Percentiles rank a stretch among this genome's conserved stretches.
These are phyloP conservation scores for Dissophora globulifera DNA, from an alignment of 192 early-diverging fungal species.

Conservation along the genomic window DNA sequence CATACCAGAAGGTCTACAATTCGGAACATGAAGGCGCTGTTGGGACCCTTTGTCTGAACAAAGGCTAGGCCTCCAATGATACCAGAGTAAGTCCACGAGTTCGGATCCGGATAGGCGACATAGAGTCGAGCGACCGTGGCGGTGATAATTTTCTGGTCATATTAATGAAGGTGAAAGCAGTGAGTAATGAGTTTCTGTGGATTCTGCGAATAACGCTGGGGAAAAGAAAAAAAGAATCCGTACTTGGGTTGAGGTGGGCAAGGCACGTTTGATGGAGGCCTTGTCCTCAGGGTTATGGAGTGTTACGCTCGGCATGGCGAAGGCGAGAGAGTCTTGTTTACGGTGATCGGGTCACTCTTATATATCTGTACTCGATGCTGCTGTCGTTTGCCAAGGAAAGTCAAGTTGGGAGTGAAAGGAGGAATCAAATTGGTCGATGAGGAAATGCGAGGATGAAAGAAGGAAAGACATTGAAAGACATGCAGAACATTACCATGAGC, in stretches of 20 bases:
- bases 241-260: slow-evolving; percentile 69
- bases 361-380: too few relatives aligned
- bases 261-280: slow-evolving; percentile 68
- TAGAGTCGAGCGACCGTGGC: slow-evolving; percentile 82
- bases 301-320: slow-evolving; percentile 68
- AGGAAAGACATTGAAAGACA: background rate
- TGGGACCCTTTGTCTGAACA: slow-evolving; percentile 60
- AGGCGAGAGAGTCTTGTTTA: background rate
- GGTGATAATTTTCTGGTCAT: slow-evolving; percentile 76
- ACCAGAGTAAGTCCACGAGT: slow-evolving; percentile 75
- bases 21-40: slow-evolving; percentile 72
- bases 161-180: background rate
- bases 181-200: background rate
- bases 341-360: too few relatives aligned
- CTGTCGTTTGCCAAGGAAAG: too few relatives aligned
- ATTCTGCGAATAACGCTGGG: too few relatives aligned
- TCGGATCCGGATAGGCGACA: slow-evolving; percentile 73
- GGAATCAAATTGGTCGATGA: background rate
- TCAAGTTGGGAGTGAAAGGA: background rate
- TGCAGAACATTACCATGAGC: too few relatives aligned
- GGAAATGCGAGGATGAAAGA: background rate
- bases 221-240: too few relatives aligned
- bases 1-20: slow-evolving; percentile 72
- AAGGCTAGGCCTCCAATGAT: slow-evolving; percentile 77
- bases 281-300: slow-evolving; percentile 73